phyloP scores from a whole-genome alignment of 257 asterid species.

The Penstemon davidsonii region DNA sequence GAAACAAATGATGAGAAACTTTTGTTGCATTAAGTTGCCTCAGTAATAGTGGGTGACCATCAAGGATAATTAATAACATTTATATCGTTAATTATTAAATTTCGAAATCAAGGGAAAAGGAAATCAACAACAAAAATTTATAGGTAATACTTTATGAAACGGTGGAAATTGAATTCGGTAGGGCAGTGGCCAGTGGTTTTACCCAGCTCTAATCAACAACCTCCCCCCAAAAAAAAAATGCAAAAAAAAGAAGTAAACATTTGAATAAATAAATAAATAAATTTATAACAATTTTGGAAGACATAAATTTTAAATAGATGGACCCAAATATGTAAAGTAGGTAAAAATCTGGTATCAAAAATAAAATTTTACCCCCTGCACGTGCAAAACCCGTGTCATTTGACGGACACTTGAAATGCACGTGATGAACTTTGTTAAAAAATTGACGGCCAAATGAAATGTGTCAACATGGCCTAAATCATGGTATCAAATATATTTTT shows the following conservation, averaged over 20 bases:
- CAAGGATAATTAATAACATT: constrained; percentile 15
- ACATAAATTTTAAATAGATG: constrained; percentile 1
- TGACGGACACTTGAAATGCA: too few relatives aligned
- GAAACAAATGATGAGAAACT: too few relatives aligned
- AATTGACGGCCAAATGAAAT: too few relatives aligned
- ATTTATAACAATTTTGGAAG: neutral
- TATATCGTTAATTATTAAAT: constrained; percentile 11
- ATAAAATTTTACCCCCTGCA: too few relatives aligned
- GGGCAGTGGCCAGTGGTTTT: neutral
- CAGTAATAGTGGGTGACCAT: constrained; percentile 15
- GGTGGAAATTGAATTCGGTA: constrained; percentile 2
- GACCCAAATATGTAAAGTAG: neutral
- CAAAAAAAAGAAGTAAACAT: neutral
- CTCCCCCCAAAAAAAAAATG: neutral
- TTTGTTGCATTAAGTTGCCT: neutral
- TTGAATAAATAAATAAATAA: neutral
- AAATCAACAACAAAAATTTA: neutral
- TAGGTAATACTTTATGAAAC: too few relatives aligned
- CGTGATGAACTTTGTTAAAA: too few relatives aligned
- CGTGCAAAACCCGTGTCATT: too few relatives aligned
- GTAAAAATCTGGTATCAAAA: too few relatives aligned
- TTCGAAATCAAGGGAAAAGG: neutral
- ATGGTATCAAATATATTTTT: too few relatives aligned
- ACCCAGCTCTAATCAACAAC: constrained; percentile 22
- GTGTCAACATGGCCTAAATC: too few relatives aligned